Conservation (phyloP, 139 green algal genomes). For the Spirogloea muscicola region DNA sequence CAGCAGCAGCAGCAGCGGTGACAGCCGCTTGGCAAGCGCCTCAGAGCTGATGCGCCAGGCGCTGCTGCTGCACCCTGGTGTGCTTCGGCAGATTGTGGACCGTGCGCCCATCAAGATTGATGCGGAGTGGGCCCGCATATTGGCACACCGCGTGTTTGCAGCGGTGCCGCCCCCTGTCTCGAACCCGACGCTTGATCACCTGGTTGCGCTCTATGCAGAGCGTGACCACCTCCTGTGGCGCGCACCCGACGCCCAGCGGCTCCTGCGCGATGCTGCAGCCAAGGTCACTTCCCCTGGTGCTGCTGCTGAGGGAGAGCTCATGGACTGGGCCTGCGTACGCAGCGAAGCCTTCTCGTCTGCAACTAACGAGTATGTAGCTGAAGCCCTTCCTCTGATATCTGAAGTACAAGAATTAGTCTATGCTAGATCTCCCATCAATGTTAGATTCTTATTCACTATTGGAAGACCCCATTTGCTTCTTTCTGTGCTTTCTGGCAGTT, state of each 20-base stretch:
- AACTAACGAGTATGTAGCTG: slow-evolving; percentile 22
- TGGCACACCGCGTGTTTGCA: slow-evolving; percentile 39
- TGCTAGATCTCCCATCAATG: background rate
- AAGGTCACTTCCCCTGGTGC: background rate
- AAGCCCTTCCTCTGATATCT: too few relatives aligned
- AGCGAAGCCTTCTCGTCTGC: slow-evolving; percentile 39
- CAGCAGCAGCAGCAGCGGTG: background rate
- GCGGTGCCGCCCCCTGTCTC: slow-evolving; percentile 44
- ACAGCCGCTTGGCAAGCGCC: background rate
- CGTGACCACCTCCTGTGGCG: slow-evolving; percentile 81
- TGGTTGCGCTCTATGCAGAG: slow-evolving; percentile 80
- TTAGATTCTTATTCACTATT: background rate
- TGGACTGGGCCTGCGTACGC: slow-evolving; percentile 60
- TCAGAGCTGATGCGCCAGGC: too few relatives aligned
- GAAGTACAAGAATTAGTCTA: too few relatives aligned
- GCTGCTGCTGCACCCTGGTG: too few relatives aligned
- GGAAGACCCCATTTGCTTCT: background rate
- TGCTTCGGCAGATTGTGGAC: slow-evolving; percentile 64
- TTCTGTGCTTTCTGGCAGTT: too few relatives aligned
- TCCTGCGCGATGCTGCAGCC: slow-evolving; percentile 53
- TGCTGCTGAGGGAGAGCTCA: slow-evolving; percentile 9
- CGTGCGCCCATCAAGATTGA: slow-evolving; percentile 33
- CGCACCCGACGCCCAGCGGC: slow-evolving; percentile 61
- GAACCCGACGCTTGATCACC: slow-evolving; percentile 65
- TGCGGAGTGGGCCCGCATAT: background rate